Conservation (phyloP, 192 early-diverging fungal genomes). For the Backusella psychrophila region DNA sequence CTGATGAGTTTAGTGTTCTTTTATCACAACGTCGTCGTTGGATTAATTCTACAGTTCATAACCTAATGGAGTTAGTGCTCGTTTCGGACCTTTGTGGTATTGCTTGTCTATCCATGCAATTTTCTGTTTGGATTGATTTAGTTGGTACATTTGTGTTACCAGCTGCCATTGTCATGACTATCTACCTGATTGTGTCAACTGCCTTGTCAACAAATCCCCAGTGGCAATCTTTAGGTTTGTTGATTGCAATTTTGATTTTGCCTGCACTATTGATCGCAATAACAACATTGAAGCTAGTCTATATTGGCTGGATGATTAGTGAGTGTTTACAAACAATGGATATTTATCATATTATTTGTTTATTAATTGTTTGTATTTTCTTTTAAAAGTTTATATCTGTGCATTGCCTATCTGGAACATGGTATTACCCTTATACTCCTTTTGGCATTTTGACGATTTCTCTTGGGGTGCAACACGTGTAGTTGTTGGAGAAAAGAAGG, state of each 20-base stretch:
- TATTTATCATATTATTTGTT: neutral
- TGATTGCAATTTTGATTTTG: constrained; percentile 77
- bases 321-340: constrained; percentile 18
- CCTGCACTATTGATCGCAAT: constrained; percentile 88
- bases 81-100: constrained; percentile 87
- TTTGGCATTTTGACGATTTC: constrained; percentile 95
- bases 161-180: constrained; percentile 69
- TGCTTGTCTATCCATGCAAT: constrained; percentile 87
- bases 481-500: constrained; percentile 68
- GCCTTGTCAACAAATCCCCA: constrained; percentile 21
- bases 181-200: constrained; percentile 66
- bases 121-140: constrained; percentile 68
- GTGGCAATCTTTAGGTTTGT: constrained; percentile 61
- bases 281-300: constrained; percentile 77
- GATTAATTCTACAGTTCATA: constrained; percentile 95
- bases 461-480: constrained; percentile 81
- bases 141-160: constrained; percentile 74
- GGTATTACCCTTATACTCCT: constrained; percentile 86
- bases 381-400: constrained; percentile 70
- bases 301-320: constrained; percentile 86
- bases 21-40: constrained; percentile 88
- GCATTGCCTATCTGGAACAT: constrained; percentile 95
- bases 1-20: constrained; percentile 78
- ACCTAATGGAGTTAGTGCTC: constrained; percentile 78
- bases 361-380: neutral